Evolutionary conservation across 495 filamentous ascomycete genomes (phyloP).

Genomic region (Aspergillus bridgeri): DNA sequence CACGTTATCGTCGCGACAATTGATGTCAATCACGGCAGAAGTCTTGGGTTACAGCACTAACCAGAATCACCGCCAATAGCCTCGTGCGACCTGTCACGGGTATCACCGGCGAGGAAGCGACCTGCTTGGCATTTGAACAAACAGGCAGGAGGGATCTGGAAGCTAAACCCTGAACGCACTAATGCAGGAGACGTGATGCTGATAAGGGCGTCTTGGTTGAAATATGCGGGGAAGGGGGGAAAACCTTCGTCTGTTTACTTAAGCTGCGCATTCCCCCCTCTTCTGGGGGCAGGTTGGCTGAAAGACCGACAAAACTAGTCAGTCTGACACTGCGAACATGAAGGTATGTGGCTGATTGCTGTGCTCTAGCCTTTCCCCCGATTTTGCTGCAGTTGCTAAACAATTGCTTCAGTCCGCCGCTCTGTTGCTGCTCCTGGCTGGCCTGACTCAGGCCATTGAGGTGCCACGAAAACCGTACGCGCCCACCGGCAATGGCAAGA

Average conservation of each 20-base stretch:
- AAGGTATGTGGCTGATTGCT: not conserved
- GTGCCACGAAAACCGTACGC: slow-evolving; percentile 8
- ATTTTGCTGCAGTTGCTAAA: not conserved
- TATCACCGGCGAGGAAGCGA: slow-evolving; percentile 8
- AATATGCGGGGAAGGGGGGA: slow-evolving; percentile 5
- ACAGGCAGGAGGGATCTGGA: not conserved
- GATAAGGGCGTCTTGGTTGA: not conserved
- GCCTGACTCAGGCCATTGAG: slow-evolving; percentile 12
- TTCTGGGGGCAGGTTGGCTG: no score
- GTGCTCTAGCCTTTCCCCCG: not conserved
- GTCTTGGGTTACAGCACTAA: slow-evolving; percentile 21
- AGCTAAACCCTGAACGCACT: not conserved
- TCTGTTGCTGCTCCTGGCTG: slow-evolving; percentile 2
- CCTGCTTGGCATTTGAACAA: slow-evolving; percentile 5
- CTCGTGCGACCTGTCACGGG: not conserved
- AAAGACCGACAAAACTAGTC: not conserved
- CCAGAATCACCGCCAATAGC: slow-evolving; percentile 8
- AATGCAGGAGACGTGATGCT: slow-evolving; percentile 1
- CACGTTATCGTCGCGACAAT: not conserved
- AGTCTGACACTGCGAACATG: not conserved
- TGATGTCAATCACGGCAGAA: not conserved
- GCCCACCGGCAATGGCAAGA: slow-evolving; percentile 7
- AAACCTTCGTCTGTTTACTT: not conserved
- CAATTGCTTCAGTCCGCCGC: not conserved
- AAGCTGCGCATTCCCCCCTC: not conserved